Base-by-base conservation (phyloP, 2,329 filamentous ascomycete species). In the Hypoxylon sp. region DNA sequence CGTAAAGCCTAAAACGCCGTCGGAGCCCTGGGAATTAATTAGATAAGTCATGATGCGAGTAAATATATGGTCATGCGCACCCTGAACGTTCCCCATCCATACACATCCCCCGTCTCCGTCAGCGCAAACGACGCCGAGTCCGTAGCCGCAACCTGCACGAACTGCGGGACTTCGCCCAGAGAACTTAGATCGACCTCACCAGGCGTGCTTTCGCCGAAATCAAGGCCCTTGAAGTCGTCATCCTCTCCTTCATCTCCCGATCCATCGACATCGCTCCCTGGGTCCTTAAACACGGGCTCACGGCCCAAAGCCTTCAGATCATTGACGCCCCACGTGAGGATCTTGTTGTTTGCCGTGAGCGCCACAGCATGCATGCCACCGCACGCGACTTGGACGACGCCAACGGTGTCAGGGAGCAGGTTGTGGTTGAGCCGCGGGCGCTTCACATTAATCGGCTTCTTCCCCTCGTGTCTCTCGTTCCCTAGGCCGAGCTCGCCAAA, bases 281-380 rank as follows among this genome's bases (percentile, higher is more conserved):
- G 50, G n/a, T 53, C 50, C 16, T 44, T 16, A n/a, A 53, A 53
- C 8, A 53, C 36, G 4, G 32, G 33, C 74, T 92, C 86, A 74
- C 93, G 85, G 42, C 93, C 93, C 36, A 96, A 84, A 7, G 93
- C 91, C 67, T 91, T 91, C 74, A 93, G 89, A 74, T 96, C 93
- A 75, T 96, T 96, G 71, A 96, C 92, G 56, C 93, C 93, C 93
- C 93, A 96, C 26, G 91, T 93, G 56, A 93, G 81, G 71, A 96
- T 91, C 79, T 89, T 89, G 82, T 93, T 93, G 77, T 95, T 90
- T 70, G 89, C 85, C 51, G 93, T 95, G 54, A 96, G 80, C 2
- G 90, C 92, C 67, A 91, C 82, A 54, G 85, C 89, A 79, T 96
- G 93, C 92, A 96, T 95, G 60, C 92, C 92, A 65, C 93, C 93